Evolutionary conservation across 139 green algal species (phyloP).

Genomic region (Closterium sp.): DNA sequence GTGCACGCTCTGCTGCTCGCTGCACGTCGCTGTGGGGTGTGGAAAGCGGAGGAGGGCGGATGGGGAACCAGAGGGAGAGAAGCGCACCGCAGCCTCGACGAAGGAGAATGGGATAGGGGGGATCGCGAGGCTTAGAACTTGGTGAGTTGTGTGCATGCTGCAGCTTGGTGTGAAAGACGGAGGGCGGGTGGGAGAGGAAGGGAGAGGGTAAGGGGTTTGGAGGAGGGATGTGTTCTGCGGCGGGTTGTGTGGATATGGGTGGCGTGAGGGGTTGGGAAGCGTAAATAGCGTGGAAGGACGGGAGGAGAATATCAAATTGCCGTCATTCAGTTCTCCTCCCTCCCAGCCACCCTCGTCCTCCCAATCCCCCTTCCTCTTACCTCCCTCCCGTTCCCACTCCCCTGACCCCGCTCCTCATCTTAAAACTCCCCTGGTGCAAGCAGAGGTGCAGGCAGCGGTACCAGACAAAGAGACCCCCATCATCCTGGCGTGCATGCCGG

Average conservation of each 20-base stretch:
- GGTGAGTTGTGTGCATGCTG: not conserved
- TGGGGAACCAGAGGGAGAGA: too few species aligned
- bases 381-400: not conserved
- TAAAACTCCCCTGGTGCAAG: not conserved
- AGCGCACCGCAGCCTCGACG: too few species aligned
- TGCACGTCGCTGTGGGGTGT: not conserved
- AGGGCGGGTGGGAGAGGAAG: not conserved
- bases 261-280: too few species aligned
- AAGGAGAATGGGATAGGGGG: too few species aligned
- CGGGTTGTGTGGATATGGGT: too few species aligned
- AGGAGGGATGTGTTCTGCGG: not conserved
- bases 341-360: not conserved
- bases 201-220: not conserved
- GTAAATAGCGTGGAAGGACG: too few species aligned
- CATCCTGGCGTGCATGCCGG: constrained; percentile 33
- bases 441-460: constrained; percentile 19
- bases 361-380: constrained; percentile 3
- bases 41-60: not conserved
- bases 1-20: too few species aligned
- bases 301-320: too few species aligned
- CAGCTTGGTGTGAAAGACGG: too few species aligned
- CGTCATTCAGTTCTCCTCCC: not conserved
- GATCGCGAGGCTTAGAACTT: not conserved
- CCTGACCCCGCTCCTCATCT: not conserved
- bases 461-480: constrained; percentile 24